A percentile compares a stretch with the other conserved stretches of the same genome.
phyloP scores from a whole-genome alignment of 257 asterid genomes.

The Mitragyna speciosa region DNA sequence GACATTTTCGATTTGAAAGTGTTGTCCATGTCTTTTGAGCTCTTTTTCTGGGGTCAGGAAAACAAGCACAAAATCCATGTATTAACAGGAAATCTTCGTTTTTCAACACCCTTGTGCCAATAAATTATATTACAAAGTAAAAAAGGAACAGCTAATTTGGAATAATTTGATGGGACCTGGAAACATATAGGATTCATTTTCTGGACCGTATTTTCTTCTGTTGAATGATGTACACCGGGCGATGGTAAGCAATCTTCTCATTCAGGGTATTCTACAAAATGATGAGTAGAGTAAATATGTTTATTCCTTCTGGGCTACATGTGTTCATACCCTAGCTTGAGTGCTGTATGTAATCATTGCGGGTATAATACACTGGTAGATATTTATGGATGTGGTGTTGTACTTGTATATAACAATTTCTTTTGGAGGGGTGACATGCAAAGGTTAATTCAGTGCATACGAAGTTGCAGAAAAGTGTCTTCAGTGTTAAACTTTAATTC shows the following conservation, averaged over 20 bases:
- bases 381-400: background rate
- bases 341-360: constrained; percentile 25
- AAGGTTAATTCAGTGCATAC: no score
- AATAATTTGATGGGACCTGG: constrained; percentile 6
- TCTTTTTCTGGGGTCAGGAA: background rate
- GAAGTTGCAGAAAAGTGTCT: no score
- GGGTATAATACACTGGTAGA: constrained; percentile 6
- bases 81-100: background rate
- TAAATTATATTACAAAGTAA: background rate
- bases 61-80: background rate
- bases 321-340: constrained; percentile 32
- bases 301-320: constrained; percentile 24
- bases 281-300: constrained; percentile 22
- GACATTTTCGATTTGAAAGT: background rate
- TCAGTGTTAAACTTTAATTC: no score
- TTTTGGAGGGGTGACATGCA: no score
- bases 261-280: constrained; percentile 23
- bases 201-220: constrained; percentile 2
- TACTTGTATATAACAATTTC: background rate
- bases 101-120: background rate
- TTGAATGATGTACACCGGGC: background rate
- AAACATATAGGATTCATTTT: background rate
- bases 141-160: background rate
- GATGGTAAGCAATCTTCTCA: constrained; percentile 20
- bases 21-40: background rate